Evolutionary conservation across 2,329 filamentous ascomycete species (phyloP).

Genomic region (Hymenotorrendiella dingleyae): DNA sequence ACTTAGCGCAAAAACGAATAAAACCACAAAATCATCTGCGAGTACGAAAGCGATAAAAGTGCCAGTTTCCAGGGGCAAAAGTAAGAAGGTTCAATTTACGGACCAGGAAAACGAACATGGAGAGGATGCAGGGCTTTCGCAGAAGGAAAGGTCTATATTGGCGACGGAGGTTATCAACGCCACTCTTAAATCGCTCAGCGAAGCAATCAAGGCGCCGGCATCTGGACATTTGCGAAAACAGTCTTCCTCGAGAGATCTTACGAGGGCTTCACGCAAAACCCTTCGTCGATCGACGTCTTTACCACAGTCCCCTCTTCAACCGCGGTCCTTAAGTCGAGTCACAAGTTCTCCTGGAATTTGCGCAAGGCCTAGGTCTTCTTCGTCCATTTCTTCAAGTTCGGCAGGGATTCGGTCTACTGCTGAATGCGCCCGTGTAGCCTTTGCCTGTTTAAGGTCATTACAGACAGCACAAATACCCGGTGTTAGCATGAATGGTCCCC

Average conservation of each 20-base stretch:
- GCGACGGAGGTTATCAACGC: slow-evolving; percentile 70
- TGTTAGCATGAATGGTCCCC: slow-evolving; percentile 50
- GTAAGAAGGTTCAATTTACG: slow-evolving; percentile 20
- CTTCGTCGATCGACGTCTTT: slow-evolving; percentile 50
- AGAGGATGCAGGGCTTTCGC: slow-evolving; percentile 37
- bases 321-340: slow-evolving; percentile 55
- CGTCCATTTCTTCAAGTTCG: slow-evolving; percentile 28
- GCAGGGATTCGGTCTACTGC: slow-evolving; percentile 31
- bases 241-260: slow-evolving; percentile 29
- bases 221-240: slow-evolving; percentile 16
- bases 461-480: slow-evolving; percentile 44
- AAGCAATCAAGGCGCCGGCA: slow-evolving; percentile 50
- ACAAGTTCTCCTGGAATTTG: slow-evolving; percentile 52
- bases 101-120: slow-evolving; percentile 29
- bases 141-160: slow-evolving; percentile 58
- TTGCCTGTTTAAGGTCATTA: slow-evolving; percentile 55
- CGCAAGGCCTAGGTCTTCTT: slow-evolving; percentile 36
- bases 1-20: slow-evolving; percentile 1
- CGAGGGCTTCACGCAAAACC: slow-evolving; percentile 35
- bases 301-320: slow-evolving; percentile 56
- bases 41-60: slow-evolving; percentile 21
- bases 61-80: slow-evolving; percentile 16
- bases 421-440: slow-evolving; percentile 65
- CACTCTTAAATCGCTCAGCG: slow-evolving; percentile 61
- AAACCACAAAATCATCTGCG: slow-evolving; percentile 3